phyloP scores from a whole-genome alignment of 345 rosid genomes.

The Salix koriyanagi region DNA sequence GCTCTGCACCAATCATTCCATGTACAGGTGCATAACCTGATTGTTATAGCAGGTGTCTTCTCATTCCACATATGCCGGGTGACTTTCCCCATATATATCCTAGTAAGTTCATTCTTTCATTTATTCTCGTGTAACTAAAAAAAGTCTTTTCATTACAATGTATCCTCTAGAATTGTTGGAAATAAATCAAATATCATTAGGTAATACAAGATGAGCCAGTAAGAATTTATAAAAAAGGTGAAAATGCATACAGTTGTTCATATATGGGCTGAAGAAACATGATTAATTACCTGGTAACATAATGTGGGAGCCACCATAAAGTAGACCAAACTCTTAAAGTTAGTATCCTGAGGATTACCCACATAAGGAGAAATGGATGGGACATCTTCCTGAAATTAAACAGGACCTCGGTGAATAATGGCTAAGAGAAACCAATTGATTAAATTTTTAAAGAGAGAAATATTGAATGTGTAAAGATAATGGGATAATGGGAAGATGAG shows the following conservation, averaged over 20 bases:
- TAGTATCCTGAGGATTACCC: slow-evolving; percentile 43
- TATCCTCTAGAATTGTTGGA: neutral
- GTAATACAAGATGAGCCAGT: neutral
- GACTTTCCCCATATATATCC: too few relatives aligned
- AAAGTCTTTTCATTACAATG: neutral
- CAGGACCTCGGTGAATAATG: slow-evolving; percentile 6
- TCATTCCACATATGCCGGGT: too few relatives aligned
- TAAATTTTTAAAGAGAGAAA: too few relatives aligned
- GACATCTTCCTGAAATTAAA: slow-evolving; percentile 43
- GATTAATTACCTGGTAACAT: slow-evolving; percentile 79
- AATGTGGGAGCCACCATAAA: slow-evolving; percentile 97
- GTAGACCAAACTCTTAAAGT: slow-evolving; percentile 75
- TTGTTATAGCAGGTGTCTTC: neutral
- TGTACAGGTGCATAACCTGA: neutral
- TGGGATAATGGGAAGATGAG: neutral
- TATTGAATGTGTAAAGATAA: neutral
- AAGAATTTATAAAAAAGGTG: neutral
- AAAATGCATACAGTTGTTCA: neutral
- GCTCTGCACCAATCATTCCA: neutral
- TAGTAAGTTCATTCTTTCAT: too few relatives aligned
- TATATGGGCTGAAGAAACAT: neutral
- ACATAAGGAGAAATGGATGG: slow-evolving; percentile 22
- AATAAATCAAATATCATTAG: neutral
- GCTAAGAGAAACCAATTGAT: neutral
- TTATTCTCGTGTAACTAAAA: too few relatives aligned